Base-by-base conservation (phyloP, 2,329 filamentous ascomycete genomes). In the Aspergillus terreus region DNA sequence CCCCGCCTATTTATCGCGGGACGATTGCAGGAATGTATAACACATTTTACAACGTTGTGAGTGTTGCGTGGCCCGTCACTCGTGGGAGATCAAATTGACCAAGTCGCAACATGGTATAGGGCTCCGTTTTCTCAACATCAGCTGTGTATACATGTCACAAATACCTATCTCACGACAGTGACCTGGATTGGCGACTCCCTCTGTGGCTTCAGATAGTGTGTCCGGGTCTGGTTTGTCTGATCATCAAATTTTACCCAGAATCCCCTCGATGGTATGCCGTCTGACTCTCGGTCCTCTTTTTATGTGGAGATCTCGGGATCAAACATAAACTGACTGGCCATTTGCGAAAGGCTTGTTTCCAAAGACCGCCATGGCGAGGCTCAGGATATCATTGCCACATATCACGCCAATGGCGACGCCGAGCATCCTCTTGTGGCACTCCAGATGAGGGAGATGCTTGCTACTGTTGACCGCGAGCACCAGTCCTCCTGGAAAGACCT, bases 401-500 rank as follows among this genome's bases (percentile, higher is more conserved):
- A 84, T 59, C 85, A 88, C 60, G 82, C 80, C 32, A 82, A 83
- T 19, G 83, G 83, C 40, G 74, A 84, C 60, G 68, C 63, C 50
- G 74, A 79, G 62, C 80, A 86, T 60, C 68, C 79, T 2, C 66
- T 77, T 1, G 73, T 76, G 0, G 57, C 60, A 1, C 63, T 75
- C 6, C 68, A 76, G 48, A 72, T 76, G 66, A 65, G 65, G 17
- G 71, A 76, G 47, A 77, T 76, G 53, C 51, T 44, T 12, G 52
- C 44, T 35, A 50, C 45, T 0, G 30, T 56, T 5, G 56, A 71
- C 15, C 58, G 61, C 4, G 67, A 68, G 23, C 23, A 36, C 17
- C 25, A 27, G 7, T 38, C 43, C 17, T 42, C 42, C 4, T 53
- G 51, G 51, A 45, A 43, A 10, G 44, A 53, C 17, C 19, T 53